Conservation (phyloP, 192 early-diverging fungal species). For the Allomyces javanicus region DNA sequence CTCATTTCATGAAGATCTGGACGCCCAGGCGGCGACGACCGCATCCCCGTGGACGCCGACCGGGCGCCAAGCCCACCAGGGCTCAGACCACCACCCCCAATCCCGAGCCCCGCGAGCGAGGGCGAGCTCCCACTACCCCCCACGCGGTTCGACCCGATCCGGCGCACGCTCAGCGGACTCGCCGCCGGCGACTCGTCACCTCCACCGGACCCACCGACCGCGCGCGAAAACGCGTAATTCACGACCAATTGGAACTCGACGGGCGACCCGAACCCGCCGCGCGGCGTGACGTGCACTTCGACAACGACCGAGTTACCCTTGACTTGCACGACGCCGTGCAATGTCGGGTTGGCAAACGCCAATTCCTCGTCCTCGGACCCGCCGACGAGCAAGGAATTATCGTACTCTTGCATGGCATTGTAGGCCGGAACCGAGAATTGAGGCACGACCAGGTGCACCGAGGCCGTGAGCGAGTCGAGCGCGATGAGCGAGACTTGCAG, state of each 20-base stretch:
- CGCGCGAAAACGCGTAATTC: no score
- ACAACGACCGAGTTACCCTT: not conserved
- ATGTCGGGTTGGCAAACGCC: not conserved
- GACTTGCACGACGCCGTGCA: not conserved
- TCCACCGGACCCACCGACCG: no score
- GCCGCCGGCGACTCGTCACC: no score
- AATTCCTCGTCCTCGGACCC: not conserved
- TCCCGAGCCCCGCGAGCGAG: no score
- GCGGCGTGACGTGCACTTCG: not conserved
- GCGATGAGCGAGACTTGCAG: slow-evolving; percentile 38
- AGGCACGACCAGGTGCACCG: slow-evolving; percentile 34
- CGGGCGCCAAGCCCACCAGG: no score
- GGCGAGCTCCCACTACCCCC: no score
- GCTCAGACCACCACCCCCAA: no score
- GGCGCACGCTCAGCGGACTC: no score
- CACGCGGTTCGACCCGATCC: no score
- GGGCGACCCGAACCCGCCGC: not conserved
- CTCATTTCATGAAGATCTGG: no score
- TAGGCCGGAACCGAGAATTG: slow-evolving; percentile 47
- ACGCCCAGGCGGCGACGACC: no score
- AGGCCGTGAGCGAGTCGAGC: slow-evolving; percentile 13
- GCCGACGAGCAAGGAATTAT: slow-evolving; percentile 13
- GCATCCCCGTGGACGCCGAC: no score
- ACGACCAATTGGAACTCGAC: not conserved
- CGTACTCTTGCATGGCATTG: slow-evolving; percentile 65